Evolutionary conservation across 1,284 basidiomycete species (phyloP), one percentile per base, ranked within the genome.

Genomic region (Phlebopus sp.): DNA sequence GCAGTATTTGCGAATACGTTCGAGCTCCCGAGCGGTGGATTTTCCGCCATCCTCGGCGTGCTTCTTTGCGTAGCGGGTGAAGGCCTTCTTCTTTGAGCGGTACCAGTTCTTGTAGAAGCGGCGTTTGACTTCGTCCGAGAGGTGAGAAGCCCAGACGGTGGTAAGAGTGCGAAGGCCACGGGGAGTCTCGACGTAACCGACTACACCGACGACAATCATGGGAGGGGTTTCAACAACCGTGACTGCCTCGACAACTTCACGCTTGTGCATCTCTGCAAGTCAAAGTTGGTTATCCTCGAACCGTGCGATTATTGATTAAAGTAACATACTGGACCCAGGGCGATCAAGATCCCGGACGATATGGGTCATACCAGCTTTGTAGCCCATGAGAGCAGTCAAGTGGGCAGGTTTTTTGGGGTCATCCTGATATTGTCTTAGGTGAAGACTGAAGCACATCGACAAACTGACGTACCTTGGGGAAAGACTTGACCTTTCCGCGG

Each of bases 41-140:
- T 94, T 92, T 69, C 93, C 93, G 66, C 83, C 84, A 69, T 93
- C 90, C 75, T 98, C 96, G 49, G 95, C 90, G 74, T 97, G 90
- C 82, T 97, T 98, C 89, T 97, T 97, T 71, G 96, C 96, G 76
- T 98, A 96, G 59, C 87, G 87, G 66, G 96, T 98, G 84, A 98
- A 98, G 41, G 96, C 96, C 87, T 99, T 99, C 86, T 98, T 99
- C 91, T 99, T 99, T 53, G 92, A 96, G 64, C 92, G 88, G 84
- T 99, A 99, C 97, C 97, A 99, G 86, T 98, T 99, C 85, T 96
- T 97, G 90, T 98, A 97, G 90, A 99, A 98, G 66, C 97, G 86
- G 69, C 97, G 92, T 79, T 97, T 98, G 70, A 99, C 74, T 73
- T 98, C 96, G 69, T 79, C 92, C 54, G 77, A 92, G 63, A 79